phyloP scores from a whole-genome alignment of 352 stramenopile genomes.

The Phytophthora sojae region DNA sequence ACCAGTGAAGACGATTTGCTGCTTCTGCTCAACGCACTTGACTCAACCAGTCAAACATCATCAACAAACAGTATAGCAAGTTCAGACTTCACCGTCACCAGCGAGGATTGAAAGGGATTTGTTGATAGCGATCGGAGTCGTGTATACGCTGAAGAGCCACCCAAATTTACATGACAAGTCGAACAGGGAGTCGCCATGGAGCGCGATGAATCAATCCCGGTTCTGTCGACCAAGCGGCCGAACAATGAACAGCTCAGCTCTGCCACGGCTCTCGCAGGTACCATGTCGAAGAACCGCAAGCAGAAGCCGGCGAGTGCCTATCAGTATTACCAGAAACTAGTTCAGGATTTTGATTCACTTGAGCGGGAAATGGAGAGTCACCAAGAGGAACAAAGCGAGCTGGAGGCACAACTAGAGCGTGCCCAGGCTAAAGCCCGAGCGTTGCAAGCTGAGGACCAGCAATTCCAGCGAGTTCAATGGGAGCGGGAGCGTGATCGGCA shows the following conservation, averaged over 20 bases:
- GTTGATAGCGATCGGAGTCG: background rate
- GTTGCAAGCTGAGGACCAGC: conserved; percentile 22
- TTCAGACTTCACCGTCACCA: conserved; percentile 1
- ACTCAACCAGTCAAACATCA: conserved; percentile 9
- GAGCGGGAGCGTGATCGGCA: conserved; percentile 45
- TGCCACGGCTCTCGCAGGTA: background rate
- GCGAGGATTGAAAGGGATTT: conserved; percentile 3
- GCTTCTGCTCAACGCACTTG: conserved; percentile 22
- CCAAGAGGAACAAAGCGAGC: conserved; percentile 30
- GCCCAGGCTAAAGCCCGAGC: conserved; percentile 21
- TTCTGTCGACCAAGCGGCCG: background rate
- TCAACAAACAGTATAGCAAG: background rate
- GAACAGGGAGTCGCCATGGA: conserved; percentile 19
- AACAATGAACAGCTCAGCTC: background rate
- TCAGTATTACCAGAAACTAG: conserved; percentile 63
- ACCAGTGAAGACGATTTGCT: conserved; percentile 30
- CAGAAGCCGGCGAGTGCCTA: conserved; percentile 46
- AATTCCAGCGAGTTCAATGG: conserved; percentile 44
- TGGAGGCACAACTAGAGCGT: conserved; percentile 36
- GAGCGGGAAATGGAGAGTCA: conserved; percentile 53
- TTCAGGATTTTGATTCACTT: conserved; percentile 53
- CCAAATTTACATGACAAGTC: conserved; percentile 26
- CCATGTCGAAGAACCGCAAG: conserved; percentile 5
- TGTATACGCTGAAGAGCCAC: background rate
- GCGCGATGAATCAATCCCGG: background rate